Evolutionary conservation across 768 basidiomycete genomes (phyloP), one percentile per base, ranked within the genome.

Genomic region (Auriscalpium orientale): DNA sequence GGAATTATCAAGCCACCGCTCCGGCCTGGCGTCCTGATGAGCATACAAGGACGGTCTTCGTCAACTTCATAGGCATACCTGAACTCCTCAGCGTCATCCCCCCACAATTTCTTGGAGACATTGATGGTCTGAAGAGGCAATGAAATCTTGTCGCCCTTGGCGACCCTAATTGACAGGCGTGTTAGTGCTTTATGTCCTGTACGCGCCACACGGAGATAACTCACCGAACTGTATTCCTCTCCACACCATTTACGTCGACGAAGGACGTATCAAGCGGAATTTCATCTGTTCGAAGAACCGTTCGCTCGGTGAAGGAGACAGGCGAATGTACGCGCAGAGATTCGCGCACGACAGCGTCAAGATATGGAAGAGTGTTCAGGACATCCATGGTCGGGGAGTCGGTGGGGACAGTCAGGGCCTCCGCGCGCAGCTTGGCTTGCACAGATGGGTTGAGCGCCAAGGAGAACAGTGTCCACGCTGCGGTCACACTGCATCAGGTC

Each of bases 1-100:
- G 2, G 22, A 28, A 28, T 71, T 61, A 15, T 71, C 64, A 28
- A 28, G 22, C 86, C 86, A 89, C 0, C 86, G 74, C 59, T 87
- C 85, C 0, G 86, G 86, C 60, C 83, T 87, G 57, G 34, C 20
- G 44, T 54, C 22, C 12, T 13, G n/a, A 22, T 21, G 21, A 52
- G 34, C 34, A 48, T 8, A 48, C 22, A 28, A 5, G 15, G 18
- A 20, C 2, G 46, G 3, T 48, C 22, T 22, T 16, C 5, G 10
- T 28, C 21, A 16, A 20, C 20, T 16, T 7, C 11, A 1, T 15
- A 48, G 12, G 22, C 51, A 13, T 43, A 53, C 51, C 22, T 53
- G 51, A 53, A 53, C 43, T 53, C 38, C 28, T 11, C 21, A 21
- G 51, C 51, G 35, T 40, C 38, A 9, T 40, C 37, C 10, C 51